phyloP scores from a whole-genome alignment of 208 protist species.

The Leishmania arabica region DNA sequence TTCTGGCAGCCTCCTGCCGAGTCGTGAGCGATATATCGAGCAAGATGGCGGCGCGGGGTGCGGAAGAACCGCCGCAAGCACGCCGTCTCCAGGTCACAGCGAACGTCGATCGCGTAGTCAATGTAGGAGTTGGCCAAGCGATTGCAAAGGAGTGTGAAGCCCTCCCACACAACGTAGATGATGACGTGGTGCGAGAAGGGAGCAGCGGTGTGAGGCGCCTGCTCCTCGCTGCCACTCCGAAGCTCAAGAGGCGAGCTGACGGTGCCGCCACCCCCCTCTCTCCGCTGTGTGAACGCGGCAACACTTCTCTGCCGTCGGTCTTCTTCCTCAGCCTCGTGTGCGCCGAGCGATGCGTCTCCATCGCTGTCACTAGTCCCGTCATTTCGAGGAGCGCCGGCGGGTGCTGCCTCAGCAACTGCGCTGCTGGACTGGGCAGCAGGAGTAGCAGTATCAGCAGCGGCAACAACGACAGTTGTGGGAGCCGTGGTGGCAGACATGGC shows the following conservation, averaged over 20 bases:
- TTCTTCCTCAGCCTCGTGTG: slow-evolving; percentile 44
- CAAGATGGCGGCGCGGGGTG: slow-evolving; percentile 39
- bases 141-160: slow-evolving; percentile 46
- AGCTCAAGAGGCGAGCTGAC: not conserved
- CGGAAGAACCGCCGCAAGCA: slow-evolving; percentile 64
- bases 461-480: not conserved
- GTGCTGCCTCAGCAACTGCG: not conserved
- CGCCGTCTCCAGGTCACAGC: slow-evolving; percentile 48
- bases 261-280: no score
- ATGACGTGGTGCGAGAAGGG: not conserved
- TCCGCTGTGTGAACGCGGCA: not conserved
- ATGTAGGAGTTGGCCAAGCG: slow-evolving; percentile 21
- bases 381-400: not conserved
- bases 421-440: not conserved
- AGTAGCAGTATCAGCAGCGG: not conserved
- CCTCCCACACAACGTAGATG: slow-evolving; percentile 59
- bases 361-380: not conserved
- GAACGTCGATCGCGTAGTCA: slow-evolving; percentile 44
- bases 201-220: not conserved
- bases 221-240: not conserved
- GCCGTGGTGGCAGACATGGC: not conserved
- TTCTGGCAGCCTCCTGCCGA: not conserved
- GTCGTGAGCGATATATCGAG: not conserved
- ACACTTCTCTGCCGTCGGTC: slow-evolving; percentile 9
- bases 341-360: slow-evolving; percentile 37